Conservation (phyloP, 768 basidiomycete species). For the Pilatotrama ljubarskyi region DNA sequence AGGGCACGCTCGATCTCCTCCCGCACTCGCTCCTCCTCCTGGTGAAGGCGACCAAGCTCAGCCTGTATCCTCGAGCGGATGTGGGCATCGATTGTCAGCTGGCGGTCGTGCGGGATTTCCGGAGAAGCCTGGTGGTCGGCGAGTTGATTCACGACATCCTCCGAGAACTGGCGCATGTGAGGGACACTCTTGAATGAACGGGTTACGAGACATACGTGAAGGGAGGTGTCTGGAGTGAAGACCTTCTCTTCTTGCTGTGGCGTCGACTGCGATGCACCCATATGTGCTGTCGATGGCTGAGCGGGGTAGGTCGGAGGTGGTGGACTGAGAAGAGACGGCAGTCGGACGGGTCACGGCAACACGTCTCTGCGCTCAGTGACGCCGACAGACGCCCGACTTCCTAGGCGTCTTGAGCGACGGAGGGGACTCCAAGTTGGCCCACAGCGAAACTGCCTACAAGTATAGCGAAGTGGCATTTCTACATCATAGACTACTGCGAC, state of each 20-base stretch:
- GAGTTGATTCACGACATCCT: slow-evolving; percentile 78
- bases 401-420: too few species aligned
- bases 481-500: not conserved
- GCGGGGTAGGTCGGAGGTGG: not conserved
- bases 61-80: slow-evolving; percentile 70
- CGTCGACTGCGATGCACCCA: slow-evolving; percentile 75
- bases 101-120: slow-evolving; percentile 64
- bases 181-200: not conserved
- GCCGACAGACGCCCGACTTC: not conserved
- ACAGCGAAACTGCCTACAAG: too few species aligned
- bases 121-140: slow-evolving; percentile 61
- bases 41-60: slow-evolving; percentile 64
- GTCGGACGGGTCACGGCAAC: too few species aligned
- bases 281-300: slow-evolving; percentile 28
- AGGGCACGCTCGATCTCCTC: slow-evolving; percentile 75
- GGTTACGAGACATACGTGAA: slow-evolving; percentile 34
- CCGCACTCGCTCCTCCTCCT: slow-evolving; percentile 69
- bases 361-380: not conserved
- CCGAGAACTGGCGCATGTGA: slow-evolving; percentile 63
- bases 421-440: too few species aligned
- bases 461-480: too few species aligned
- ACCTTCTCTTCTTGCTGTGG: slow-evolving; percentile 56
- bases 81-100: slow-evolving; percentile 70
- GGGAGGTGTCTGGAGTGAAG: slow-evolving; percentile 40
- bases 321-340: not conserved